phyloP scores from a whole-genome alignment of 495 filamentous ascomycete genomes.

The Baudoinia panamericana region DNA sequence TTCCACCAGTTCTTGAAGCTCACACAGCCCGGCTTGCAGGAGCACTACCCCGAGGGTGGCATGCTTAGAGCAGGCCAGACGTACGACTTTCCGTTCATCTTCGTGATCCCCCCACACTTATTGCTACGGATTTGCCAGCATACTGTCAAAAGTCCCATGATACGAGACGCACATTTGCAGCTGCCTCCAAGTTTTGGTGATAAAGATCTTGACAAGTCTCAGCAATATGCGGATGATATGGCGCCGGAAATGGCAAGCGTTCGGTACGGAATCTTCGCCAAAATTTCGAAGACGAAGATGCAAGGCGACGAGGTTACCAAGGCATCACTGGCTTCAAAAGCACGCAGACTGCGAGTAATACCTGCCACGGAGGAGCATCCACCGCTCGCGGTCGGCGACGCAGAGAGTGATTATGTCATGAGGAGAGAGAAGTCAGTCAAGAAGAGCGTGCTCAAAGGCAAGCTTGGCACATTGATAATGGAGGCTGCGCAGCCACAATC shows the following conservation, averaged over 20 bases:
- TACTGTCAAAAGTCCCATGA: slow-evolving; percentile 38
- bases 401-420: slow-evolving; percentile 51
- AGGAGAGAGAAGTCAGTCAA: slow-evolving; percentile 63
- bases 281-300: slow-evolving; percentile 24
- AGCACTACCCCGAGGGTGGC: slow-evolving; percentile 54
- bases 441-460: slow-evolving; percentile 65
- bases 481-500: slow-evolving; percentile 61
- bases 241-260: slow-evolving; percentile 69
- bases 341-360: slow-evolving; percentile 60
- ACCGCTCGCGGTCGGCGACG: slow-evolving; percentile 50
- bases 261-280: slow-evolving; percentile 57
- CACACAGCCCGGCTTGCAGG: slow-evolving; percentile 60
- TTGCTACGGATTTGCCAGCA: slow-evolving; percentile 49
- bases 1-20: slow-evolving; percentile 63
- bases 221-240: slow-evolving; percentile 48
- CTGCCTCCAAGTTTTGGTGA: slow-evolving; percentile 75
- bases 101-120: slow-evolving; percentile 67
- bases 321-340: slow-evolving; percentile 35
- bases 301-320: slow-evolving; percentile 21
- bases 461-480: slow-evolving; percentile 58
- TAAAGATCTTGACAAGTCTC: slow-evolving; percentile 27
- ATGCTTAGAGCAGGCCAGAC: slow-evolving; percentile 51
- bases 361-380: slow-evolving; percentile 62
- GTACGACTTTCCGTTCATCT: slow-evolving; percentile 74
- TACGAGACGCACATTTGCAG: slow-evolving; percentile 59